Evolutionary conservation across 1,284 basidiomycete species (phyloP).

Genomic region (Exobasidium cylindrosporum): DNA sequence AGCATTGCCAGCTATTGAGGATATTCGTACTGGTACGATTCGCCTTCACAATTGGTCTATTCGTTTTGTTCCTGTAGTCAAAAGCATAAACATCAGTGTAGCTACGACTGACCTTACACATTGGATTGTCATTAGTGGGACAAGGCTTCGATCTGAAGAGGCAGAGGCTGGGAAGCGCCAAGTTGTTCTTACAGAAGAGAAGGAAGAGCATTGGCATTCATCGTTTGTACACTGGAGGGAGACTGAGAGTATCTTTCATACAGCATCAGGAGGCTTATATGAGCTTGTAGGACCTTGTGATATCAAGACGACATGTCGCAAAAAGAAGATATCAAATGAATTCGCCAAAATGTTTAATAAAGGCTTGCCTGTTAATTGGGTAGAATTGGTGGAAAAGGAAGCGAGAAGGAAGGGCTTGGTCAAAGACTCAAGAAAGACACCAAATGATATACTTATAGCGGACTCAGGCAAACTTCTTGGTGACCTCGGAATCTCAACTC

Average conservation of each 20-base stretch:
- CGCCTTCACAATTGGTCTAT: slow-evolving; percentile 3
- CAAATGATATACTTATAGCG: not conserved
- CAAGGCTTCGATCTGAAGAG: not conserved
- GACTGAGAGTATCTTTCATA: not conserved
- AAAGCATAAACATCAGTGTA: not conserved
- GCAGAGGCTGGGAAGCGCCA: not conserved
- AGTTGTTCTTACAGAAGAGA: not conserved
- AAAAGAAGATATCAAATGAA: not conserved
- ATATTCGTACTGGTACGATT: not conserved
- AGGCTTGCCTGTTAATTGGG: not conserved
- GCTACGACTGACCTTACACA: not conserved
- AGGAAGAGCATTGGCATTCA: slow-evolving; percentile 2
- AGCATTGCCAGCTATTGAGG: not conserved
- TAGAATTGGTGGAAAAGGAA: not conserved
- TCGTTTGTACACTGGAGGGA: not conserved
- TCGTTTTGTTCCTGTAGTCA: not conserved
- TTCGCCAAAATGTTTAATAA: not conserved
- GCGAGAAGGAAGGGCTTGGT: not conserved
- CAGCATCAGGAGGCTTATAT: not conserved
- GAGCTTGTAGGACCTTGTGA: slow-evolving; percentile 4
- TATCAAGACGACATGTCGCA: not conserved
- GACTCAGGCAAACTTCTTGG: not conserved
- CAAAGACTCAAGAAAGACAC: not conserved
- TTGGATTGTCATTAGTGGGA: not conserved
- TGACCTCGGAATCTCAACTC: not conserved